phyloP scores from a whole-genome alignment of 2,329 filamentous ascomycete species.

The Colletotrichum destructivum region DNA sequence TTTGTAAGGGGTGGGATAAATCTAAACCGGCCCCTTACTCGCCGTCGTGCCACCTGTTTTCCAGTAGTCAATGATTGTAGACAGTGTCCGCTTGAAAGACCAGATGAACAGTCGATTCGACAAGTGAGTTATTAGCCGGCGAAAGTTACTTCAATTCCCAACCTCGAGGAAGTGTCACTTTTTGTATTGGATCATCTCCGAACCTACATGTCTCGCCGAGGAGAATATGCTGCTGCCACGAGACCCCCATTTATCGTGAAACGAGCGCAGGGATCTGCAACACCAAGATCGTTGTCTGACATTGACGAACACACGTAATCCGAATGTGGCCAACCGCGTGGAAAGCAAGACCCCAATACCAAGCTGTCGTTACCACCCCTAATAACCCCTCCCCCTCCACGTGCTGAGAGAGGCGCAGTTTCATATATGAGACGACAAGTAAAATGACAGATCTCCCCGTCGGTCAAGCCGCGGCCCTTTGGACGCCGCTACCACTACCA shows the following conservation, averaged over 20 bases:
- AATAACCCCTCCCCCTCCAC: neutral
- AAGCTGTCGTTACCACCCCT: neutral
- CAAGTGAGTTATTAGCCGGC: no score
- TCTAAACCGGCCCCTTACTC: no score
- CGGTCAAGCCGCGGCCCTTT: no score
- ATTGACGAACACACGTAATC: conserved; percentile 2
- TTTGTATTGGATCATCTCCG: neutral
- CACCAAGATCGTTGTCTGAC: neutral
- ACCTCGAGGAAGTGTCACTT: neutral
- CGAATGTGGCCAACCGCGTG: neutral
- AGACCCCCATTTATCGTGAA: conserved; percentile 3
- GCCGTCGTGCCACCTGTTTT: no score
- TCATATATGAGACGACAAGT: conserved; percentile 1
- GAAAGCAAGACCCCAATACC: neutral
- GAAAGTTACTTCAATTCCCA: no score
- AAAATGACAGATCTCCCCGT: neutral
- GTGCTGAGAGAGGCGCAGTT: neutral
- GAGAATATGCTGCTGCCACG: neutral
- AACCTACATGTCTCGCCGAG: neutral
- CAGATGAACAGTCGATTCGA: no score
- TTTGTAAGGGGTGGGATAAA: no score
- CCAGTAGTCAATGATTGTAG: no score
- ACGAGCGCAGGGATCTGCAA: conserved; percentile 16
- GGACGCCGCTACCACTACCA: neutral
- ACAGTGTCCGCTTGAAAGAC: no score